Evolutionary conservation across 805 yeast genomes (phyloP), one percentile per base, ranked within the genome.

Genomic region (Wickerhamiella siamensis): DNA sequence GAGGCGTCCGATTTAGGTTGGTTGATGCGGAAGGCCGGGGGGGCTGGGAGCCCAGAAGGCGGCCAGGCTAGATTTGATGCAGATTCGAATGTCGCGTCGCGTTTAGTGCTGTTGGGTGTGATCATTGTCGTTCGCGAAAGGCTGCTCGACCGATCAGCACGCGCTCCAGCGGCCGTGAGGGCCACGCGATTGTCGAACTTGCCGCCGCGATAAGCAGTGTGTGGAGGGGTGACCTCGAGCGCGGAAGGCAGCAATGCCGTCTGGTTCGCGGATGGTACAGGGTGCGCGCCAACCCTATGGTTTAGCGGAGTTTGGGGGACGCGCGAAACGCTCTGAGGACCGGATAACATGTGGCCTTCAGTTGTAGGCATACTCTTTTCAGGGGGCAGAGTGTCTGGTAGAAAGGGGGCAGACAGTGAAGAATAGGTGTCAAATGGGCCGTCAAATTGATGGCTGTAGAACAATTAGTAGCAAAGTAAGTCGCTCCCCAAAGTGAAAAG

Each of bases 221-320:
- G 57, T 3, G 64, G 64, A 19, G 60, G 58, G 8, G 63, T 59
- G 41, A 60, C 50, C 39, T 58, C 61, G 27, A 60, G 48, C 2
- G 58, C 63, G 18, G 62, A 58, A 6, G 64, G 64, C 8, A 60
- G 54, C 22, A 60, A 53, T 39, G 44, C 35, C 26, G 42, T 36
- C 37, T n/a, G n/a, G 29, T 24, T 24, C 12, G 6, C 10, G 10
- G 29, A 8, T 12, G 29, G 29, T 12, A 24, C 10, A 8, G 6
- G 29, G 12, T 24, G 29, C 6, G 29, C 6, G 29, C 29, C 29
- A 6, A 24, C 6, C 29, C 29, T 6, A 12, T 24, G 29, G 12
- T 6, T 12, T 12, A 24, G 12, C 10, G 29, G 29, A 12, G 29
- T 24, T 12, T 24, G 29, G 10, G 29, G 29, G 10, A 24, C 29